Evolutionary conservation across 2,329 filamentous ascomycete species (phyloP).

Genomic region (Graphium sp.): DNA sequence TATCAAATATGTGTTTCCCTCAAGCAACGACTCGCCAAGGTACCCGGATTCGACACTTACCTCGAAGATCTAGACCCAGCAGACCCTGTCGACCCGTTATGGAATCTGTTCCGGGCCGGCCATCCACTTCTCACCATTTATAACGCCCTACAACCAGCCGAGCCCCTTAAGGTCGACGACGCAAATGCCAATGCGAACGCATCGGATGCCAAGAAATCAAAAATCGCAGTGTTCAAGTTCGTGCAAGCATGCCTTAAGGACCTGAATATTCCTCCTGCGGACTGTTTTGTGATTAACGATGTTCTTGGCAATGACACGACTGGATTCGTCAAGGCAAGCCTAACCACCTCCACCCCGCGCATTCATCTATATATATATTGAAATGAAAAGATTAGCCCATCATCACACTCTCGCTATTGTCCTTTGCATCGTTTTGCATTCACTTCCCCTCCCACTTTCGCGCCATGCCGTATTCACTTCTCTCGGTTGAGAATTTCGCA

Average conservation of each 20-base stretch:
- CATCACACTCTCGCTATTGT: background rate
- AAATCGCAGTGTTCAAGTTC: conserved; percentile 84
- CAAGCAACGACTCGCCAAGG: conserved; percentile 63
- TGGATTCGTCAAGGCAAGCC: conserved; percentile 91
- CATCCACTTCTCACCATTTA: conserved; percentile 77
- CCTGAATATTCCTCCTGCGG: conserved; percentile 58
- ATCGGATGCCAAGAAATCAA: conserved; percentile 59
- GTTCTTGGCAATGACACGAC: conserved; percentile 89
- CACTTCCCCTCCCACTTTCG: background rate
- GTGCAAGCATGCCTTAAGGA: conserved; percentile 77
- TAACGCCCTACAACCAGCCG: conserved; percentile 62
- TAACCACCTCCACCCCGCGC: too few relatives aligned
- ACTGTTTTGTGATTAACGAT: conserved; percentile 86
- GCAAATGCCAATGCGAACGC: conserved; percentile 27
- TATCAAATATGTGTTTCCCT: conserved; percentile 90
- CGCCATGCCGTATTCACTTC: too few relatives aligned
- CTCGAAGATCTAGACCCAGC: conserved; percentile 54
- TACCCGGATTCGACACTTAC: conserved; percentile 67
- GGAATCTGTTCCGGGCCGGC: conserved; percentile 72
- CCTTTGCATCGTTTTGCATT: too few relatives aligned
- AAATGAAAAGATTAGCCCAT: too few relatives aligned
- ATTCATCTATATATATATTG: too few relatives aligned
- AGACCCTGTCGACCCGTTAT: conserved; percentile 75
- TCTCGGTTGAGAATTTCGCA: too few relatives aligned
- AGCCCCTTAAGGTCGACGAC: conserved; percentile 51